Evolutionary conservation across 257 asterid genomes (phyloP), one percentile per base, ranked within the genome.

Genomic region (Linaria vulgaris): DNA sequence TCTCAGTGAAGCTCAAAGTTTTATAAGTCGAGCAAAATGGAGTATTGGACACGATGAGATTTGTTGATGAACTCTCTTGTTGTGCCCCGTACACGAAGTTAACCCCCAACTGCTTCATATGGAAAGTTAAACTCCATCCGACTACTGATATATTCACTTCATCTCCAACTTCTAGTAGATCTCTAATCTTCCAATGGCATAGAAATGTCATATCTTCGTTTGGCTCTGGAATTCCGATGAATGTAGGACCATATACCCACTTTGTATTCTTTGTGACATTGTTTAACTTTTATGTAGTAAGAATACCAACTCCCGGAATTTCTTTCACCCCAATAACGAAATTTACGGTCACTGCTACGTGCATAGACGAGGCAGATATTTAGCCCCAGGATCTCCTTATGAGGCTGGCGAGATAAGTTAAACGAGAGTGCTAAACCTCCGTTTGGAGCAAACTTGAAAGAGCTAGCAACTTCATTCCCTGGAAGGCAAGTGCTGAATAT

Each of bases 161-260:
- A 44, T 44, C 49, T 12, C 49, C 49, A n/a, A 14, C 17, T 44
- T 44, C 49, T 4, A 44, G 49, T n/a, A 13, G 19, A 44, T 44
- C 17, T 44, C 49, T 19, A 13, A 44, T 14, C 49, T 44, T 44
- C 49, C 49, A 44, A 13, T 44, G 49, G 49, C 49, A 13, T 44
- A 44, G 17, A 44, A 12, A 44, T 44, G 49, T 44, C 49, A 44
- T 44, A 44, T 44, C 49, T 44, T 44, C 49, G 9, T 44, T 44
- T 12, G 16, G 49, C 15, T 19, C 49, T 13, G 49, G 49, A 44
- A 44, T 44, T 44, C 49, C 49, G 15, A 44, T 44, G 49, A 44
- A 44, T 44, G 49, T 44, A 44, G 49, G 49, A n/a, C 49, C 49
- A 44, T 44, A 44, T 44, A 44, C 17, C 49, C 49, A 44, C 17